A percentile compares a stretch with the other conserved stretches of the same genome.
Evolutionary conservation across 2,329 filamentous ascomycete genomes (phyloP).

Genomic region (Alternaria sp.): DNA sequence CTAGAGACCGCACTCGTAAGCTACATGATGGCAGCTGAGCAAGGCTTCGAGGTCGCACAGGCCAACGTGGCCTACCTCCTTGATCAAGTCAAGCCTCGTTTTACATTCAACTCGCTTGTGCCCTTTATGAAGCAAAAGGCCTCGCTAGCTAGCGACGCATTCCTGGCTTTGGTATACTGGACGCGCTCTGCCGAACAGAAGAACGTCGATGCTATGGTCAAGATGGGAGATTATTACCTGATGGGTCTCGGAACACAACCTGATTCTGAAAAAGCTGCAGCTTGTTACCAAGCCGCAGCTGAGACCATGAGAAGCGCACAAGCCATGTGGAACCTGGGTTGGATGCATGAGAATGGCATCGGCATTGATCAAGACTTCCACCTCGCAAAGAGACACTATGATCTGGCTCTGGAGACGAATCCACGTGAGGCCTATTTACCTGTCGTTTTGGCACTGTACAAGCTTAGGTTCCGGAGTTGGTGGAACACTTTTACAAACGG

Average conservation of each 20-base stretch:
- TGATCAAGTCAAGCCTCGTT: constrained; percentile 64
- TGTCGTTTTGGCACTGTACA: constrained; percentile 85
- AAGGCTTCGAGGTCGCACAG: constrained; percentile 88
- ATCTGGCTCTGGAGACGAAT: constrained; percentile 89
- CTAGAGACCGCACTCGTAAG: constrained; percentile 79
- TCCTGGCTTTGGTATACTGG: constrained; percentile 87
- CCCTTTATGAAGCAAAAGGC: constrained; percentile 52
- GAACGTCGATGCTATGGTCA: constrained; percentile 92
- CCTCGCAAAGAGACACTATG: constrained; percentile 94
- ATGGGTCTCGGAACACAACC: constrained; percentile 72
- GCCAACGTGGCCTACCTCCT: constrained; percentile 89
- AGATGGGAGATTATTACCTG: constrained; percentile 98
- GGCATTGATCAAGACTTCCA: constrained; percentile 95
- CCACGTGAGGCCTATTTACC: constrained; percentile 86
- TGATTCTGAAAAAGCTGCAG: constrained; percentile 84
- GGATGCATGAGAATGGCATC: constrained; percentile 99
- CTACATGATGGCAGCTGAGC: constrained; percentile 87
- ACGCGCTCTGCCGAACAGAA: constrained; percentile 90
- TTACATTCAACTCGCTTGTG: constrained; percentile 62
- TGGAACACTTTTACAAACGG: constrained; percentile 95
- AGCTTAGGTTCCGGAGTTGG: constrained; percentile 82
- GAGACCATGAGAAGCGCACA: constrained; percentile 93
- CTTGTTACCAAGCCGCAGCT: constrained; percentile 90
- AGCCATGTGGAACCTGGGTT: constrained; percentile 94
- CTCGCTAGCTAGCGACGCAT: constrained; percentile 62